Base-by-base conservation (phyloP, 2,329 filamentous ascomycete genomes). In the Exophiala alcalophila region DNA sequence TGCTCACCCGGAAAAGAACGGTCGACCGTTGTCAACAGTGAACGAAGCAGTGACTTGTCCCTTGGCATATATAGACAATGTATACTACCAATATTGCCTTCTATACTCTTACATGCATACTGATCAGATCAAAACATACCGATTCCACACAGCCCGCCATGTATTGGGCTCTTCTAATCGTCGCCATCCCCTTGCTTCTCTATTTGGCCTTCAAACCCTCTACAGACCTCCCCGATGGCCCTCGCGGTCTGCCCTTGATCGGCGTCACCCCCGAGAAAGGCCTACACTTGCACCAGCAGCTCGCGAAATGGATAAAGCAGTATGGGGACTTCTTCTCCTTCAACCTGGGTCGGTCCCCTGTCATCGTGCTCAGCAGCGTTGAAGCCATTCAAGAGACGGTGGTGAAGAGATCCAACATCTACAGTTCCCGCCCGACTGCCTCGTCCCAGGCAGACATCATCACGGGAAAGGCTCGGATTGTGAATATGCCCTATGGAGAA, bases 321-420 rank as follows among this genome's bases (percentile, higher is more conserved):
- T 40, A 40, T 32, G 38, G 38, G 14, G 38, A 40, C 28, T 33
- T 40, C 29, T 40, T 40, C 38, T 40, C 38, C 29, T 40, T 26
- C 23, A 26, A 26, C 1, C 26, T 40, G 21, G 38, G 38, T 4
- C 28, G 29, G 19, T 32, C 38, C 12, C 19, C 26, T 3, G 28
- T 25, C 10, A 18, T 40, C 3, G 38, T 40, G n/a, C 38, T 40
- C 19, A 33, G 38, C 26, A 40, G 38, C 15, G 21, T 27, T 8
- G 25, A 40, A 34, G 38, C 38, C 15, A 34, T 40, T 11, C 23
- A 40, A 24, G 38, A 40, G 16, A 20, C 33, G 3, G 19, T 40
- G 28, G 23, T 40, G 19, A 40, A 40, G 18, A 21, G 21, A 18
- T 28, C 28, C 14, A 28, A 40, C 20, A 33, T 32, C 6, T 40